Evolutionary conservation across 257 asterid species (phyloP), one percentile per base, ranked within the genome.

Genomic region (Solanum sejunctum): DNA sequence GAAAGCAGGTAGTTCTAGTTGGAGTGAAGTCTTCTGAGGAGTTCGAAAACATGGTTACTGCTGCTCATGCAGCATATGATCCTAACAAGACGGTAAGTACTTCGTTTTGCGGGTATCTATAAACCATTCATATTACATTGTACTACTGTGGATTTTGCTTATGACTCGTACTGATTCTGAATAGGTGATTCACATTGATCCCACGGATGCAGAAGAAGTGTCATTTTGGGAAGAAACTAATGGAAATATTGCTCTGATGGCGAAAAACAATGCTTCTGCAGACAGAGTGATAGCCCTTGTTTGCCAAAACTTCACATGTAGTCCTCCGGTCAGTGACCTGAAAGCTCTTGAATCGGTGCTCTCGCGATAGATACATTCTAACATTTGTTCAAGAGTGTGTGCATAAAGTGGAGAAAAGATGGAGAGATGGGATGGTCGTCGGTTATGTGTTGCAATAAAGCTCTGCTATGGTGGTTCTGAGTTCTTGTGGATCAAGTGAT

Each of bases 141-240:
- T 77, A 26, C 43, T 15, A 0, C 28, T 12, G 18, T 77, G 82
- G n/a, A 26, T 15, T 77, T 77, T 17, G 10, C 51, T 7, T 39
- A 23, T 67, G 54, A 66, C 60, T 10, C 5, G 28, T 21, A 13
- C 56, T 43, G 26, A 47, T 39, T 84, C 77, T 23, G 2, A 32
- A 69, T 93, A 96, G 99, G 98, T 96, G 85, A 91, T 96, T 58
- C 99, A 95, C 88, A 90, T 96, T 23, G 95, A 95, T 84, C 97
- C 98, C 11, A 69, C 54, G 0, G 91, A 93, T 45, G 89, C 16
- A 0, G 97, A 91, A 64, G 99, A 96, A 84, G 87, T 91, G 17
- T 84, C 83, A 82, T 95, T 96, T 79, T 96, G 99, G 99, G 96
- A 91, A 86, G 88, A 86, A 39, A 88, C 86, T 13, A 95, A 93